Conservation (phyloP, 2,329 filamentous ascomycete species). For the Aspergillus sergii region DNA sequence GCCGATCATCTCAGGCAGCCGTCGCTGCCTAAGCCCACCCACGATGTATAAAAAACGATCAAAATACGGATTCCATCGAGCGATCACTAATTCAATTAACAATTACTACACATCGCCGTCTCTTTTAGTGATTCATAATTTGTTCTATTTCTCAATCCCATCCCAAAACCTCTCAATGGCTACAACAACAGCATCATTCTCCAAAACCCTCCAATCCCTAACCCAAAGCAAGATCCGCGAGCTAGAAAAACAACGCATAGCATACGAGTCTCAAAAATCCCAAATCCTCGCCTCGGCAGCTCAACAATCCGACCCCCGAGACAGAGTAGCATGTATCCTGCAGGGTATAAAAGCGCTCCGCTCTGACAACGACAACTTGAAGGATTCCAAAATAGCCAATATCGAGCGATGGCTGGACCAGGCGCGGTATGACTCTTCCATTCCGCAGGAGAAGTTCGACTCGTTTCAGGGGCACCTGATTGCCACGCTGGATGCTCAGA, state of each 20-base stretch:
- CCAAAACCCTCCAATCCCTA: constrained; percentile 23
- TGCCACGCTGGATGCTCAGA: constrained; percentile 38
- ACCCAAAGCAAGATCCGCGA: constrained; percentile 31
- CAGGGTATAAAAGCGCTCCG: constrained; percentile 17
- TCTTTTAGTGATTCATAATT: neutral
- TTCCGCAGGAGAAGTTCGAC: constrained; percentile 34
- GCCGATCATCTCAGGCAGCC: neutral
- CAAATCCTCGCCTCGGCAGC: constrained; percentile 16
- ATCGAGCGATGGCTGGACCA: constrained; percentile 41
- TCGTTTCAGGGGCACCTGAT: constrained; percentile 36
- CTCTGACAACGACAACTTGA: constrained; percentile 12
- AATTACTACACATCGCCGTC: accelerated
- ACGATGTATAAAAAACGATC: neutral
- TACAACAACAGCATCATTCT: constrained; percentile 10
- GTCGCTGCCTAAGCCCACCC: neutral
- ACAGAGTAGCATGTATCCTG: constrained; percentile 13
- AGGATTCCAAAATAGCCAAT: constrained; percentile 26
- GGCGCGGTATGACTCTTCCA: constrained; percentile 40
- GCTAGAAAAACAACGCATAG: constrained; percentile 25
- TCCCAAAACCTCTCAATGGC: neutral
- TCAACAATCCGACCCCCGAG: constrained; percentile 3
- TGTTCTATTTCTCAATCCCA: neutral
- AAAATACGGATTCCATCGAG: neutral
- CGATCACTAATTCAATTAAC: neutral
- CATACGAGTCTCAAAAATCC: constrained; percentile 21